Base-by-base conservation (phyloP, 2,329 filamentous ascomycete genomes). In the Trichoderma koningii region DNA sequence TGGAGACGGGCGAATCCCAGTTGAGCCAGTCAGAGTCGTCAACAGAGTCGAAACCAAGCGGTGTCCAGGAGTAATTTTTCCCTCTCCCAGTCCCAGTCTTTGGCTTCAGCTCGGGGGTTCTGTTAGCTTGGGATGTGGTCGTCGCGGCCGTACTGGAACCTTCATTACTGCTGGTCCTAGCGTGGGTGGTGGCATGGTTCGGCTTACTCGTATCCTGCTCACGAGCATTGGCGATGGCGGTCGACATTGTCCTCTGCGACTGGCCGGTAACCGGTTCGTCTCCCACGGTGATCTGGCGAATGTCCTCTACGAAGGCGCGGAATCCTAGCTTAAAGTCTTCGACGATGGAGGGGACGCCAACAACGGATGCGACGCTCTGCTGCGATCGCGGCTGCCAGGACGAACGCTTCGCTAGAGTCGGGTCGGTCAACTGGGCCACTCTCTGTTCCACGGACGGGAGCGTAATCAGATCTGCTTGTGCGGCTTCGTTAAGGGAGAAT, bases 251-350 rank as follows among this genome's bases (percentile, higher is more conserved):
- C 73, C 55, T 68, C 65, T 30, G 63, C 61, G 26, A n/a, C 66
- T 50, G 62, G 15, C 87, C 88, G 66, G 82, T 87, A 68, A 92
- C 86, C 17, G 88, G 91, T 79, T 99, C 95, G 63, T 99, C 95
- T 26, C 95, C 95, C 7, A 99, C 93, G 0, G 95, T 97, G 15
- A 94, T 96, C 77, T 98, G 95, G 69, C 93, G 86, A 55, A 99
- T 87, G 74, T 99, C 95, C 75, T 98, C 95, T 66, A 97, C 87
- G 77, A 99, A 99, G 1, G 92, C 97, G 87, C 91, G 93, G 55
- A 99, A 80, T 2, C 95, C 94, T 59, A 95, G 87, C 74, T 89
- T 92, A 76, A 99, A 88, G 77, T 97, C 95, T 66, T 91, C 90
- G 17, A 93, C 91, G 76, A 97, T 89, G 76, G 95, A 91, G 74